phyloP scores from a whole-genome alignment of 352 stramenopile genomes.

The Globisporangium middletonii region DNA sequence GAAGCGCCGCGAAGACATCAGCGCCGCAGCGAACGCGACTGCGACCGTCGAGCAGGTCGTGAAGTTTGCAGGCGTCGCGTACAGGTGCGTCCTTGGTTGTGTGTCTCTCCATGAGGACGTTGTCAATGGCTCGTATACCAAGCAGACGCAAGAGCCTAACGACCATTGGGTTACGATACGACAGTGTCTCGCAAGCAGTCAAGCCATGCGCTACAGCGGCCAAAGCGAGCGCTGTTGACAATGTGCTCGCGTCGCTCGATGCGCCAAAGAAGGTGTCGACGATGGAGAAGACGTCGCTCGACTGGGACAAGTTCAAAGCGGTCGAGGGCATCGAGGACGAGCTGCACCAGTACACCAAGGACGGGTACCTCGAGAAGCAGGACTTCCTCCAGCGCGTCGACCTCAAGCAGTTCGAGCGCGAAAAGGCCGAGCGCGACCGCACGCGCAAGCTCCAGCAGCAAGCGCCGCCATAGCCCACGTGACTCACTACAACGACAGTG shows the following conservation, averaged over 20 bases:
- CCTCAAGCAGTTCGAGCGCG: slow-evolving; percentile 85
- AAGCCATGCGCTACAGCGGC: neutral
- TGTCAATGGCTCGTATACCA: too few species aligned
- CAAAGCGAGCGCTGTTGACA: slow-evolving; percentile 53
- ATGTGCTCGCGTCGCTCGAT: slow-evolving; percentile 82
- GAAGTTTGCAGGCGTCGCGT: slow-evolving; percentile 84
- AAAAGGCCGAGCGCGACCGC: slow-evolving; percentile 83
- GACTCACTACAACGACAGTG: too few species aligned
- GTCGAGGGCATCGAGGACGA: slow-evolving; percentile 90
- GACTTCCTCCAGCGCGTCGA: slow-evolving; percentile 92
- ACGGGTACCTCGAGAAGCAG: slow-evolving; percentile 94
- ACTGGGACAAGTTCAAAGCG: slow-evolving; percentile 96
- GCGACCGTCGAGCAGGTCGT: slow-evolving; percentile 53
- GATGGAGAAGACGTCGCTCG: slow-evolving; percentile 92
- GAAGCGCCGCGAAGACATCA: slow-evolving; percentile 41
- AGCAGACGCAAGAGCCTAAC: too few species aligned
- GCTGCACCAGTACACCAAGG: slow-evolving; percentile 90
- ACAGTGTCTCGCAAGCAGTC: slow-evolving; percentile 21
- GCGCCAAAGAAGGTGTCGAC: slow-evolving; percentile 91
- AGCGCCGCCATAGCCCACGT: neutral
- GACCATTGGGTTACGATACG: neutral
- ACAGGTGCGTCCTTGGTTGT: slow-evolving; percentile 31
- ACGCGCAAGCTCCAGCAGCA: slow-evolving; percentile 48
- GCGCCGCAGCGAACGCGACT: slow-evolving; percentile 11
- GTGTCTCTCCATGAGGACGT: too few species aligned